Conservation (phyloP, 257 asterid genomes). For the Solanum virginianum region DNA sequence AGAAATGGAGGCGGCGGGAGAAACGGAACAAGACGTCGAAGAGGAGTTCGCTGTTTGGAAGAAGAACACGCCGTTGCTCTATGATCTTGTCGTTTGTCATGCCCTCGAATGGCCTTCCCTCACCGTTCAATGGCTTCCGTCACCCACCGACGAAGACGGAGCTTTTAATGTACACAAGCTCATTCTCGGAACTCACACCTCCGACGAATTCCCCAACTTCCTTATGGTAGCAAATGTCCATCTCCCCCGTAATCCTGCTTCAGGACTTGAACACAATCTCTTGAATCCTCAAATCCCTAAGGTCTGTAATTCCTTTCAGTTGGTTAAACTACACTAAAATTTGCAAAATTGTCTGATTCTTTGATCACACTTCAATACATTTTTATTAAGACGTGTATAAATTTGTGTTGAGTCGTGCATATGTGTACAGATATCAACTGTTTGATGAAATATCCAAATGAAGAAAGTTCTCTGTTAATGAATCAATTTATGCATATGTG, state of each 20-base stretch:
- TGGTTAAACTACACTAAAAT: neutral
- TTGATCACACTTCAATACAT: neutral
- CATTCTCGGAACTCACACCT: conserved; percentile 82
- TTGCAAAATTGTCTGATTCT: neutral
- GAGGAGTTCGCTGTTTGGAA: conserved; percentile 94
- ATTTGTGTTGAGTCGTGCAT: neutral
- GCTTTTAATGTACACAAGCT: conserved; percentile 45
- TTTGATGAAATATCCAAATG: neutral
- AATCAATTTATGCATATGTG: neutral
- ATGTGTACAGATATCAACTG: neutral
- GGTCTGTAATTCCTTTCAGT: conserved; percentile 17
- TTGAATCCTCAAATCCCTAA: conserved; percentile 42
- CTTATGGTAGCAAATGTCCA: conserved; percentile 74
- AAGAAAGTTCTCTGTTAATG: neutral
- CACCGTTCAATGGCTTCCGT: conserved; percentile 86
- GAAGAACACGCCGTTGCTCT: conserved; percentile 81
- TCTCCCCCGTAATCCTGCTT: conserved; percentile 51
- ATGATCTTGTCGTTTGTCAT: conserved; percentile 74
- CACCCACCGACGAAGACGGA: conserved; percentile 28
- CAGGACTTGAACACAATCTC: conserved; percentile 27
- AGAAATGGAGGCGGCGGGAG: conserved; percentile 14
- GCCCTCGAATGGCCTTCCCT: conserved; percentile 97
- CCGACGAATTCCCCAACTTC: conserved; percentile 61
- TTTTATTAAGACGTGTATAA: neutral
- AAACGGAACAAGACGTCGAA: conserved; percentile 41